Evolutionary conservation across 768 basidiomycete species (phyloP).

Genomic region (Hygrophoropsis aurantiaca): DNA sequence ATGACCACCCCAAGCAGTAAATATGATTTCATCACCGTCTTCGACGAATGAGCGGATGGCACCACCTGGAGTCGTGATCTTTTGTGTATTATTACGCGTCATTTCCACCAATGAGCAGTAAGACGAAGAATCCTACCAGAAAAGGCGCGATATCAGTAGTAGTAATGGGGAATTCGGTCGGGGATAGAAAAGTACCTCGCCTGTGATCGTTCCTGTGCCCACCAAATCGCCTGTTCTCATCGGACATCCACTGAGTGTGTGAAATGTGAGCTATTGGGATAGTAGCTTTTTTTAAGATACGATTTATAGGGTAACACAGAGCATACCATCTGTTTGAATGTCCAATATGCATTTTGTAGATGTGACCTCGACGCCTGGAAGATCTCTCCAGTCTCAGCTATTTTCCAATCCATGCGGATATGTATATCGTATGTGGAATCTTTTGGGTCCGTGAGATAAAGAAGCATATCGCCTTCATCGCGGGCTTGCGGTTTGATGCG

Average conservation of each 20-base stretch:
- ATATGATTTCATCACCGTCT: neutral
- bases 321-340: slow-evolving; percentile 5
- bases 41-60: neutral
- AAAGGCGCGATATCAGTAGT: neutral
- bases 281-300: neutral
- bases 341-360: slow-evolving; percentile 5
- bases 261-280: slow-evolving; percentile 1
- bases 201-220: slow-evolving; percentile 3
- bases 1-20: slow-evolving; percentile 1
- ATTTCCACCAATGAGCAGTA: slow-evolving; percentile 3
- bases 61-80: neutral
- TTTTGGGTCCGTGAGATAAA: slow-evolving; percentile 1
- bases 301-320: neutral
- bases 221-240: slow-evolving; percentile 6
- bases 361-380: neutral
- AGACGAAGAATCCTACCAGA: neutral
- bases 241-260: slow-evolving; percentile 3
- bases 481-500: neutral
- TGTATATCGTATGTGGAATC: slow-evolving; percentile 3
- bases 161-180: neutral
- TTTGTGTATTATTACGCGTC: neutral
- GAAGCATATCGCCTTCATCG: slow-evolving; percentile 1
- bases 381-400: neutral
- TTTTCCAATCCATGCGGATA: neutral
- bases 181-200: neutral